These are phyloP conservation scores for Candida koratica DNA, from an alignment of 805 yeast genomes.

Conservation along the genomic window DNA sequence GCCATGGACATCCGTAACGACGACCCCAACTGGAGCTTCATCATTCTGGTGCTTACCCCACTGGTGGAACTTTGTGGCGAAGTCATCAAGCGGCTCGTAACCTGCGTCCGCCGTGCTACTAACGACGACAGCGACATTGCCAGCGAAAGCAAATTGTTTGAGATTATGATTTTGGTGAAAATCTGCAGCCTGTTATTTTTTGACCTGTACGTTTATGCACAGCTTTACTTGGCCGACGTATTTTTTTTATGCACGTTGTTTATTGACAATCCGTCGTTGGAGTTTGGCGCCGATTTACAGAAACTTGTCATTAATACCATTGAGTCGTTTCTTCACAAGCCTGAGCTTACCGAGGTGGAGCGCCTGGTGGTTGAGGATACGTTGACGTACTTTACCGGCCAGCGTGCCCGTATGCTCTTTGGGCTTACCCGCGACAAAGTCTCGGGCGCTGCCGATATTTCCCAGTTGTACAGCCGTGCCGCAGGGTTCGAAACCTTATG, in stretches of 20 bases:
- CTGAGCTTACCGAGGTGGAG: conserved; percentile 40
- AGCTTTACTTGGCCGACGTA: conserved; percentile 67
- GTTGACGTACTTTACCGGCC: conserved; percentile 50
- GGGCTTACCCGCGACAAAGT: conserved; percentile 59
- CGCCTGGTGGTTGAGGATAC: conserved; percentile 44
- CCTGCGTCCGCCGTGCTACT: conserved; percentile 50
- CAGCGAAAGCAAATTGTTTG: conserved; percentile 56
- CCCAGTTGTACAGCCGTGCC: conserved; percentile 38
- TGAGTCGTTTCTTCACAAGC: conserved; percentile 62
- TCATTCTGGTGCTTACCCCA: conserved; percentile 64
- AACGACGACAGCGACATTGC: conserved; percentile 38
- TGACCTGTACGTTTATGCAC: conserved; percentile 59
- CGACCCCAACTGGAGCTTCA: conserved; percentile 61
- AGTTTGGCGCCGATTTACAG: conserved; percentile 59
- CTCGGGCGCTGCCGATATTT: conserved; percentile 31
- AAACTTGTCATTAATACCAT: conserved; percentile 61
- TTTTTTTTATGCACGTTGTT: conserved; percentile 62
- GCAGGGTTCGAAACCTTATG: conserved; percentile 57
- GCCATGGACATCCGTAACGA: conserved; percentile 78
- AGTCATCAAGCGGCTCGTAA: conserved; percentile 54
- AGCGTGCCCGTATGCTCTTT: conserved; percentile 62
- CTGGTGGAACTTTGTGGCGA: conserved; percentile 70
- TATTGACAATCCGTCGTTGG: conserved; percentile 48
- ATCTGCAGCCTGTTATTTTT: conserved; percentile 64
- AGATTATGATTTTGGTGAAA: conserved; percentile 62